These are phyloP conservation scores for Suhomyces vadensis DNA, from an alignment of 805 yeast genomes.

Conservation along the genomic window DNA sequence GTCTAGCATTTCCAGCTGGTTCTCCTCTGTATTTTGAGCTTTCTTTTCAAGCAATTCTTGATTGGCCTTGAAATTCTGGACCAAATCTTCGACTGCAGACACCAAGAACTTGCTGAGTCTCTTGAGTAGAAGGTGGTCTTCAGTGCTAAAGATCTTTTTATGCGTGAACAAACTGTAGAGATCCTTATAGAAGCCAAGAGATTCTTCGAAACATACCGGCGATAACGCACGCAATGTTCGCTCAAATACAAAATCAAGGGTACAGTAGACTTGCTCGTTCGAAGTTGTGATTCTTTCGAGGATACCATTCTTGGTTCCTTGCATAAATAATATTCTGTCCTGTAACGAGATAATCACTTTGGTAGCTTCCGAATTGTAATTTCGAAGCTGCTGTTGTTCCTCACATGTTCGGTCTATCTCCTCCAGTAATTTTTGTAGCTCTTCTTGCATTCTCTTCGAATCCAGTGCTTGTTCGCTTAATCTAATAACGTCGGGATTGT, in stretches of 20 bases:
- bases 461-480: neutral
- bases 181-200: constrained; percentile 5
- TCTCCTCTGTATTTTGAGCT: neutral
- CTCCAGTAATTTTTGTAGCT: constrained; percentile 1
- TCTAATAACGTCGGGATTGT: too few species aligned
- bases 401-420: constrained; percentile 2
- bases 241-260: neutral
- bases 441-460: neutral
- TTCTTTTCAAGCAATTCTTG: constrained; percentile 7
- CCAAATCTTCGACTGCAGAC: constrained; percentile 7
- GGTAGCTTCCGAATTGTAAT: constrained; percentile 3
- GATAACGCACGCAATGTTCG: neutral
- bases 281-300: neutral
- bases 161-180: constrained; percentile 2
- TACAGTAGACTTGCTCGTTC: neutral
- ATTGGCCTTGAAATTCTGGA: constrained; percentile 5
- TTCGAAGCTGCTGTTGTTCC: constrained; percentile 3
- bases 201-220: constrained; percentile 10
- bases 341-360: constrained; percentile 2
- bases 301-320: neutral
- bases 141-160: neutral
- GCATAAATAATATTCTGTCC: neutral
- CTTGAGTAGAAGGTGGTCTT: constrained; percentile 1
- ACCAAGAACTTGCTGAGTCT: constrained; percentile 7
- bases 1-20: neutral